A percentile compares a stretch with the other conserved stretches of the same genome.
These are phyloP conservation scores for Pholiota molesta DNA, from an alignment of 768 basidiomycete species.

Conservation along the genomic window DNA sequence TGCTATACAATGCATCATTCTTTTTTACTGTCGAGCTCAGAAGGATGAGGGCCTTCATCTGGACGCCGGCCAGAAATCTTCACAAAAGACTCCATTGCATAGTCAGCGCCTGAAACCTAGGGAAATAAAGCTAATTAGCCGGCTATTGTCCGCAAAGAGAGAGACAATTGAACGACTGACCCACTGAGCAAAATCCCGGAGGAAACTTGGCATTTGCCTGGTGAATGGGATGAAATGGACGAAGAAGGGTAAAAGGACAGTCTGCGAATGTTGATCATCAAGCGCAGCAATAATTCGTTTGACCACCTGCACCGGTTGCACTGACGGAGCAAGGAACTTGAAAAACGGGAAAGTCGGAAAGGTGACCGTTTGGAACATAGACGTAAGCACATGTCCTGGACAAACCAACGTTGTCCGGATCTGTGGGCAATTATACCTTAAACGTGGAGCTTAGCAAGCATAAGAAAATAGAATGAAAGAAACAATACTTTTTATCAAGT, in stretches of 20 bases:
- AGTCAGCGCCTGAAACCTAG: slow-evolving; percentile 71
- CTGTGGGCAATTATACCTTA: slow-evolving; percentile 68
- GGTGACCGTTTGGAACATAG: slow-evolving; percentile 67
- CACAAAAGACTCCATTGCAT: slow-evolving; percentile 67
- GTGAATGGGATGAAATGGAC: slow-evolving; percentile 60
- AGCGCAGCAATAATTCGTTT: slow-evolving; percentile 82
- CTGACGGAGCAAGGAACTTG: slow-evolving; percentile 76
- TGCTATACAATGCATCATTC: slow-evolving; percentile 17
- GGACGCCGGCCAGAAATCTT: slow-evolving; percentile 63
- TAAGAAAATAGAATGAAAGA: background rate
- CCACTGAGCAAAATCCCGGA: slow-evolving; percentile 77
- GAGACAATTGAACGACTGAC: slow-evolving; percentile 40
- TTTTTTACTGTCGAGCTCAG: slow-evolving; percentile 19
- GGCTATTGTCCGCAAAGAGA: background rate
- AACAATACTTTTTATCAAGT: slow-evolving; percentile 70
- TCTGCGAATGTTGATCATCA: slow-evolving; percentile 77
- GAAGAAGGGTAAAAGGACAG: slow-evolving; percentile 75
- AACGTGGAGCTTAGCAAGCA: slow-evolving; percentile 13
- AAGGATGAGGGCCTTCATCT: slow-evolving; percentile 47
- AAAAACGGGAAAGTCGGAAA: slow-evolving; percentile 54
- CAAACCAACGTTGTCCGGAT: slow-evolving; percentile 90
- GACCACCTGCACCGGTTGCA: slow-evolving; percentile 74
- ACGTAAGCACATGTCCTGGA: slow-evolving; percentile 79
- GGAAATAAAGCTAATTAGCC: slow-evolving; percentile 3
- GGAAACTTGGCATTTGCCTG: slow-evolving; percentile 66